Evolutionary conservation across 805 yeast species (phyloP).

Genomic region (Hagleromyces aurorensis): DNA sequence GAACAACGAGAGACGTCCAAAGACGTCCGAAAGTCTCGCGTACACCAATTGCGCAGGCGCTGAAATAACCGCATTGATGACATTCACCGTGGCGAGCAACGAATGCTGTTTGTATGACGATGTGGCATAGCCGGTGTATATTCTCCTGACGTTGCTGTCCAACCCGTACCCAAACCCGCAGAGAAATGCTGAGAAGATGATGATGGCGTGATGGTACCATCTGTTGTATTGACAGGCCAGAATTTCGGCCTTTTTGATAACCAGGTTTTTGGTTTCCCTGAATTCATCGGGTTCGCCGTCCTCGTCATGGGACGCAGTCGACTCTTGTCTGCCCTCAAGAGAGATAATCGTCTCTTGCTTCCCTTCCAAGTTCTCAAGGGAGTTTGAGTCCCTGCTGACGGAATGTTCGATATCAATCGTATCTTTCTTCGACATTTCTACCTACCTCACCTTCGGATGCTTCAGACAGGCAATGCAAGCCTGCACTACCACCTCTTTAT

Average conservation of each 20-base stretch:
- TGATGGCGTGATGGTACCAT: conserved; percentile 23
- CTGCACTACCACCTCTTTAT: no score
- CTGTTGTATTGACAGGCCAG: conserved; percentile 37
- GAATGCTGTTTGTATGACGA: conserved; percentile 43
- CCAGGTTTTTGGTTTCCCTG: conserved; percentile 32
- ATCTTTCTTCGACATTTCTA: no score
- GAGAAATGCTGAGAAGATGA: conserved; percentile 37
- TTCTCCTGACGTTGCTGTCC: conserved; percentile 39
- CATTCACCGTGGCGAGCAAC: conserved; percentile 42
- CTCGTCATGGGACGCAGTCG: no score
- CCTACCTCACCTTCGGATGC: no score
- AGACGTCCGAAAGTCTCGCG: conserved; percentile 49
- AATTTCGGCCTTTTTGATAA: conserved; percentile 41
- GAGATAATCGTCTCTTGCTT: no score
- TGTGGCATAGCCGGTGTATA: conserved; percentile 48
- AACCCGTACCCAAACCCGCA: conserved; percentile 44
- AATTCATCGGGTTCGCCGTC: no score
- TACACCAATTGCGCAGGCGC: conserved; percentile 51
- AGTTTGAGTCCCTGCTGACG: no score
- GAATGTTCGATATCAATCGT: no score
- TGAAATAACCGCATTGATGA: conserved; percentile 44
- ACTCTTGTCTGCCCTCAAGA: no score
- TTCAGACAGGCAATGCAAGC: no score
- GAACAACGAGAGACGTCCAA: conserved; percentile 46
- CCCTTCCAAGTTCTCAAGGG: no score